Conservation (phyloP, 2,329 filamentous ascomycete species). For the Ciborinia camelliae region DNA sequence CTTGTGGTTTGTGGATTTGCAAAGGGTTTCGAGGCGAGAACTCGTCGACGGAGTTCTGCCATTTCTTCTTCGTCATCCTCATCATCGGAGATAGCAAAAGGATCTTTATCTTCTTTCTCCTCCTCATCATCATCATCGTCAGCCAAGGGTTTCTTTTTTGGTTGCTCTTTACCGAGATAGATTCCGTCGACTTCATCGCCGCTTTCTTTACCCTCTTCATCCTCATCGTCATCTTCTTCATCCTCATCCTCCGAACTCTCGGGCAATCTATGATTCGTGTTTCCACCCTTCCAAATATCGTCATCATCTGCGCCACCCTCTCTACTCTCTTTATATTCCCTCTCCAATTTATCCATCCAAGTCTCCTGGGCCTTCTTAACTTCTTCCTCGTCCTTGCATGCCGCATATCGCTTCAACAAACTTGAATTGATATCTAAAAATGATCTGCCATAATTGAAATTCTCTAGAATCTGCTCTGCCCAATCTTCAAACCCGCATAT, state of each 20-base stretch:
- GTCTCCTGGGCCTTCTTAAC: conserved; percentile 81
- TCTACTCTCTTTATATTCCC: conserved; percentile 80
- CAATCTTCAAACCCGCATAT: conserved; percentile 92
- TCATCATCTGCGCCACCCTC: conserved; percentile 56
- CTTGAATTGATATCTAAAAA: conserved; percentile 89
- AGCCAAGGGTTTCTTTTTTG: conserved; percentile 39
- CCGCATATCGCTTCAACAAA: conserved; percentile 79
- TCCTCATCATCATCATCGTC: conserved; percentile 44
- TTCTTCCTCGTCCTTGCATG: conserved; percentile 74
- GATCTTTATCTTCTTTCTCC: conserved; percentile 64
- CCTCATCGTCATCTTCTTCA: conserved; percentile 40
- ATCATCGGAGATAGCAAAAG: conserved; percentile 61
- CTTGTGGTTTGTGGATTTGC: conserved; percentile 52
- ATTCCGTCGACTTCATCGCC: conserved; percentile 54
- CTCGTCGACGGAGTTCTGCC: conserved; percentile 84
- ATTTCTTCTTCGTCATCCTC: conserved; percentile 79
- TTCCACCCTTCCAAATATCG: conserved; percentile 88
- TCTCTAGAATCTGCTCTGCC: conserved; percentile 77
- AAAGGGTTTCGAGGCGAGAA: conserved; percentile 90
- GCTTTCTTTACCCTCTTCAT: conserved; percentile 46
- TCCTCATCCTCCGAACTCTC: conserved; percentile 52
- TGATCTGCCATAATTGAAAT: conserved; percentile 82
- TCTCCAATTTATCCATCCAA: conserved; percentile 87
- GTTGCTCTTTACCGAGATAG: conserved; percentile 56
- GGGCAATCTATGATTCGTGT: conserved; percentile 66